Evolutionary conservation across 768 basidiomycete species (phyloP).

Genomic region (Pulveroboletus sp.): DNA sequence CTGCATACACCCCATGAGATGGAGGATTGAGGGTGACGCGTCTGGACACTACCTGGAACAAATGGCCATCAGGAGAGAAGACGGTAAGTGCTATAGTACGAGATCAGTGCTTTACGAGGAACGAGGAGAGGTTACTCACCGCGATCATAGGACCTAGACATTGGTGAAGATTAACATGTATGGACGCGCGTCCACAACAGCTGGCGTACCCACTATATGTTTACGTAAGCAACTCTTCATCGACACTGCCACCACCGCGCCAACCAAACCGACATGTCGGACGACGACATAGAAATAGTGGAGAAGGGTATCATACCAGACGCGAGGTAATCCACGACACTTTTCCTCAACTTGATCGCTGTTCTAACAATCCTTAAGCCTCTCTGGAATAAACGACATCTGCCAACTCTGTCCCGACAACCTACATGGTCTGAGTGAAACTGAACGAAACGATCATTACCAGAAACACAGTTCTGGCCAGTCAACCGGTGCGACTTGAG

Average conservation of each 20-base stretch:
- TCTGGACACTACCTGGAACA: conserved; percentile 74
- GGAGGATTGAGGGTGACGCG: conserved; percentile 23
- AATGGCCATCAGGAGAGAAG: conserved; percentile 97
- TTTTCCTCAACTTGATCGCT: not conserved
- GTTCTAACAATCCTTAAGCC: conserved; percentile 6
- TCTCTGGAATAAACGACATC: conserved; percentile 17
- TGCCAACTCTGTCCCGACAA: conserved; percentile 51
- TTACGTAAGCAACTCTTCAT: conserved; percentile 20
- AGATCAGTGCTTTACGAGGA: conserved; percentile 1
- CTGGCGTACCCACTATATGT: conserved; percentile 17
- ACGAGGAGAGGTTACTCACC: conserved; percentile 45
- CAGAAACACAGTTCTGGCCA: conserved; percentile 39
- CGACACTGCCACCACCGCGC: conserved; percentile 9
- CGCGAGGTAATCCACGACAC: conserved; percentile 8
- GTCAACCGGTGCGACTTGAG: conserved; percentile 6
- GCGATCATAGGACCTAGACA: conserved; percentile 98
- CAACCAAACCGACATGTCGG: conserved; percentile 9
- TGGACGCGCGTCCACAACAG: conserved; percentile 47
- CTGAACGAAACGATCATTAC: conserved; percentile 52
- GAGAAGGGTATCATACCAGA: conserved; percentile 1
- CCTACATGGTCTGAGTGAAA: conserved; percentile 34
- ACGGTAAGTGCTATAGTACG: conserved; percentile 76
- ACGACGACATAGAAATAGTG: conserved; percentile 28
- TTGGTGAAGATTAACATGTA: conserved; percentile 28
- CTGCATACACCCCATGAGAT: conserved; percentile 40